A percentile compares a stretch with the other conserved stretches of the same genome.
phyloP scores from a whole-genome alignment of 2,329 filamentous ascomycete species.

The Sphaceloma murrayae region DNA sequence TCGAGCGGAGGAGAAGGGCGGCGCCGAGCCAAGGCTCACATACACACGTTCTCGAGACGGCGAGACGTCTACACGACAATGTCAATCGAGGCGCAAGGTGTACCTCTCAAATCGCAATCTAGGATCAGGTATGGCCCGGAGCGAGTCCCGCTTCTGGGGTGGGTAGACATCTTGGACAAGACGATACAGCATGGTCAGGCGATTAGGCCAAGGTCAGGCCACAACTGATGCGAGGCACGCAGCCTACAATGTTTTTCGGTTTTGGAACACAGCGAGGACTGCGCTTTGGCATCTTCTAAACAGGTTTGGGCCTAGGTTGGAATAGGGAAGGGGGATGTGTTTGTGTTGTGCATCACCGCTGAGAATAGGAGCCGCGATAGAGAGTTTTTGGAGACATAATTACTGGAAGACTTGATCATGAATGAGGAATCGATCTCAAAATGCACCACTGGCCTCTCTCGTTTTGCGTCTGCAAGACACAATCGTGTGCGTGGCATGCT shows the following conservation, averaged over 20 bases:
- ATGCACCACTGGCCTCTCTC: too few relatives aligned
- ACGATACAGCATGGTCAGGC: too few relatives aligned
- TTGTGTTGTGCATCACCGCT: background rate
- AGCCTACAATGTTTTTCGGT: background rate
- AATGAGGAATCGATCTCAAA: slow-evolving; percentile 9
- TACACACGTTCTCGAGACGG: background rate
- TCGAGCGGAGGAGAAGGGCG: background rate
- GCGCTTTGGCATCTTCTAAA: slow-evolving; percentile 5
- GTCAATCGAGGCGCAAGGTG: too few relatives aligned
- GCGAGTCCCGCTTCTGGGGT: background rate
- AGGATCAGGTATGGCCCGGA: too few relatives aligned
- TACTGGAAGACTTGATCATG: slow-evolving; percentile 2
- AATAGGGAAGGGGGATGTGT: background rate
- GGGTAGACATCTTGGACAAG: too few relatives aligned
- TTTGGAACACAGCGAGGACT: slow-evolving; percentile 11
- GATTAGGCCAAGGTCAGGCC: background rate
- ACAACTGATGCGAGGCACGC: background rate
- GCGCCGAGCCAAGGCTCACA: slow-evolving; percentile 15
- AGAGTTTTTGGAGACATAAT: slow-evolving; percentile 7
- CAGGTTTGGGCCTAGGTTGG: background rate
- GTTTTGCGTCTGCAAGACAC: too few relatives aligned
- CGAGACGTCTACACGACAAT: background rate
- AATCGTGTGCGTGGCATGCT: too few relatives aligned
- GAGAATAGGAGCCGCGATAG: background rate
- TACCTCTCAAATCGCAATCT: too few relatives aligned